phyloP scores from a whole-genome alignment of 1,284 basidiomycete genomes.

The Irpex lacteus region DNA sequence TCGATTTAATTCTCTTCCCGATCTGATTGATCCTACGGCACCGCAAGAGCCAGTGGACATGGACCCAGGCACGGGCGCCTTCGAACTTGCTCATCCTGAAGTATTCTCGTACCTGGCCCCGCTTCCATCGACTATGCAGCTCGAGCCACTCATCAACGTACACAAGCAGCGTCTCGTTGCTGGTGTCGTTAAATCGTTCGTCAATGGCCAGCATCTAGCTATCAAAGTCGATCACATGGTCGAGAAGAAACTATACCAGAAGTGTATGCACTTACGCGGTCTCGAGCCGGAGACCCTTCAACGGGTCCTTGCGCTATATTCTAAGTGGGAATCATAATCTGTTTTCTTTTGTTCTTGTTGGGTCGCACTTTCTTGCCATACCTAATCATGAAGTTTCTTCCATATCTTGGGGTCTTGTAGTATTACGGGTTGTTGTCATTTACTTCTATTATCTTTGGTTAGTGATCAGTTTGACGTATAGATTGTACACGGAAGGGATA shows the following conservation, averaged over 20 bases:
- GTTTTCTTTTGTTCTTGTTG: not conserved
- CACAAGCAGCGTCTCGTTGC: slow-evolving; percentile 85
- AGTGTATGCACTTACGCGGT: slow-evolving; percentile 69
- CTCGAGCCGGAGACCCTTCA: slow-evolving; percentile 52
- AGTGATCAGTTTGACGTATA: not conserved
- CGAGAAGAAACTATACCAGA: slow-evolving; percentile 73
- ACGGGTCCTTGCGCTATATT: slow-evolving; percentile 41
- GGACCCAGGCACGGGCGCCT: slow-evolving; percentile 58
- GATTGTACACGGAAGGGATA: slow-evolving; percentile 1
- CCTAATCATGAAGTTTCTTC: too few species aligned
- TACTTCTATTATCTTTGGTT: not conserved
- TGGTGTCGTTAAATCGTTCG: slow-evolving; percentile 70
- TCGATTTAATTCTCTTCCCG: slow-evolving; percentile 66
- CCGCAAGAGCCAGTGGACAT: slow-evolving; percentile 66
- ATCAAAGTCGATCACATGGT: slow-evolving; percentile 60
- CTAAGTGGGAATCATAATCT: slow-evolving; percentile 5
- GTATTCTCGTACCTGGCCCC: slow-evolving; percentile 70
- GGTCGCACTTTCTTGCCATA: not conserved
- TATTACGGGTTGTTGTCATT: not conserved
- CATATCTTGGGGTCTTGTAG: not conserved
- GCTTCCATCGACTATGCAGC: slow-evolving; percentile 68
- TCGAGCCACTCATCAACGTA: slow-evolving; percentile 86
- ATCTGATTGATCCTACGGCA: slow-evolving; percentile 80
- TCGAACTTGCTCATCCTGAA: slow-evolving; percentile 71
- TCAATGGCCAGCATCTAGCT: slow-evolving; percentile 79